A percentile compares a stretch with the other conserved stretches of the same genome.
Evolutionary conservation across 805 yeast species (phyloP).

Genomic region (Brettanomyces bruxellensis): DNA sequence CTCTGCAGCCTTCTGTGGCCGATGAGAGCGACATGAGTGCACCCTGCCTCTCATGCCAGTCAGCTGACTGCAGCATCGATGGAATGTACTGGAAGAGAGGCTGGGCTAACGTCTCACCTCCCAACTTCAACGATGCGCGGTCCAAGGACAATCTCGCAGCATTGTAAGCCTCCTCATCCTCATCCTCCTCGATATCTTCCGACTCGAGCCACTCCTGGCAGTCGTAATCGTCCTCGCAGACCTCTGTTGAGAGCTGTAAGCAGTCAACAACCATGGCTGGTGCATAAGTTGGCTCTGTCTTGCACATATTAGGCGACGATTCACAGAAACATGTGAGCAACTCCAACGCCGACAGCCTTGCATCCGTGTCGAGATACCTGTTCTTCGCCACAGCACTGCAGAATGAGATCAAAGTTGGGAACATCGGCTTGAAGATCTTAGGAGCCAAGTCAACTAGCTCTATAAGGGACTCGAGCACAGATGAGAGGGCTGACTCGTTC

Average conservation of each 20-base stretch:
- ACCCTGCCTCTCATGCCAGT: slow-evolving; percentile 95
- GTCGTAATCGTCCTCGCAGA: slow-evolving; percentile 78
- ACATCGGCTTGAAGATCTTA: slow-evolving; percentile 86
- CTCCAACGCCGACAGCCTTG: slow-evolving; percentile 84
- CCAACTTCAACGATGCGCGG: slow-evolving; percentile 74
- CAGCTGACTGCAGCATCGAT: slow-evolving; percentile 61
- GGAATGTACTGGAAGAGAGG: slow-evolving; percentile 85
- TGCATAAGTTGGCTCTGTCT: slow-evolving; percentile 63
- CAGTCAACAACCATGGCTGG: slow-evolving; percentile 64
- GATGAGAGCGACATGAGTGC: slow-evolving; percentile 94
- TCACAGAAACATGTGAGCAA: slow-evolving; percentile 85
- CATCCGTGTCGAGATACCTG: slow-evolving; percentile 64
- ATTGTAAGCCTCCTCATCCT: slow-evolving; percentile 76
- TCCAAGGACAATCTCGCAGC: slow-evolving; percentile 95
- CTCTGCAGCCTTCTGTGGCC: slow-evolving; percentile 96
- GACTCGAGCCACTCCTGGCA: slow-evolving; percentile 69
- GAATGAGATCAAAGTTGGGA: slow-evolving; percentile 78
- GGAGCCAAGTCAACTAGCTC: slow-evolving; percentile 93
- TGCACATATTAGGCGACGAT: slow-evolving; percentile 93
- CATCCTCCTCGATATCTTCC: slow-evolving; percentile 67
- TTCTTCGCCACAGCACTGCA: slow-evolving; percentile 78
- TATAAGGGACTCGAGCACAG: slow-evolving; percentile 81
- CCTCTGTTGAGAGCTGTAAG: slow-evolving; percentile 83
- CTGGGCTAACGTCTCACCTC: slow-evolving; percentile 75
- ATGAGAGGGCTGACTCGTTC: slow-evolving; percentile 71